Base-by-base conservation (phyloP, 2,329 filamentous ascomycete species). In the Aspergillus oerlinghausenensis region DNA sequence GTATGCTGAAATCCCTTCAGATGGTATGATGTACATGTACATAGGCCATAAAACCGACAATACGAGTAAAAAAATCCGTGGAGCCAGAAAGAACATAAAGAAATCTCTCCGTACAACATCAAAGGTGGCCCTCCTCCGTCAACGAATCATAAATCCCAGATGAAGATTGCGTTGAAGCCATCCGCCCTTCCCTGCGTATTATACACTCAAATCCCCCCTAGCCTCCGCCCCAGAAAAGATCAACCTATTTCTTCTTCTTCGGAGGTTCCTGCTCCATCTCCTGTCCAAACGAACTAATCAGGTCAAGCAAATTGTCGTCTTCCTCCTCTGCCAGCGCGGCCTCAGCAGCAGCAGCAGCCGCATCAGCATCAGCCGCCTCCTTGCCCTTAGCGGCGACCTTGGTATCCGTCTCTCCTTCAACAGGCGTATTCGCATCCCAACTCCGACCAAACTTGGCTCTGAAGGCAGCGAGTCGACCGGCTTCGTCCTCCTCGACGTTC, bases 401-500 rank as follows among this genome's bases (percentile, higher is more conserved):
- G 21, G 52, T 58, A 29, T 52, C 55, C 45, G 71, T 69, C 53
- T 72, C 69, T 10, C 65, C 71, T 28, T 67, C 73, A 40, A 63
- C 62, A 21, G 64, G 64, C 32, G 66, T 66, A 56, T 70, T 75
- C 25, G 84, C 79, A 77, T 99, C 94, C 81, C 90, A 99, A 10
- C 85, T 86, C 57, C 88, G 81, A 26, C 94, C 94, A 79, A 92
- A 99, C 56, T 89, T 84, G 60, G 83, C 83, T 67, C 94, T 83
- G 79, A 99, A 99, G 55, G 90, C 89, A 52, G 88, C 89, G 68
- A 99, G 77, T 70, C 89, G 85, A 19, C 94, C 94, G 3, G 94
- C 93, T 82, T 97, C 94, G 74, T 99, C 94, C 61, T 95, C 86
- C 78, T 99, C 94, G 56, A 97, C 83, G 73, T 94, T 96, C 71